Conservation (phyloP, 139 green algal species). For the Tetradesmus obliquus region DNA sequence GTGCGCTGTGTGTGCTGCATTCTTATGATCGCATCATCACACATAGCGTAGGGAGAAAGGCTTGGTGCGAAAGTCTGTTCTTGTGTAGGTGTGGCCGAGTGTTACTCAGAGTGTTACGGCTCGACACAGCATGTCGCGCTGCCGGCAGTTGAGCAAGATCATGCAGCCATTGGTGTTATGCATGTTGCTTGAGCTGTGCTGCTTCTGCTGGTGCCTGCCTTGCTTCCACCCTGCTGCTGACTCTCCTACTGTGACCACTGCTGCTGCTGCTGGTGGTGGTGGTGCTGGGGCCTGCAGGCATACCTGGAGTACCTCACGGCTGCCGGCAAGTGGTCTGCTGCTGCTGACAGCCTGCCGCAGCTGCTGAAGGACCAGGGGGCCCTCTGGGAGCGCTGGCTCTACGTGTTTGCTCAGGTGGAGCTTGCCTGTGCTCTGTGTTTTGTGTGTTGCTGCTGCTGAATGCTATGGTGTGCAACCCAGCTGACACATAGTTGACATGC, state of each 20-base stretch:
- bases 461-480: not conserved
- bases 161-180: no score
- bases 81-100: no score
- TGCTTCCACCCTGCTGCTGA: no score
- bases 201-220: no score
- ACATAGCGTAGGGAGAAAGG: no score
- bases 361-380: conserved; percentile 61
- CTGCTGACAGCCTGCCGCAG: conserved; percentile 60
- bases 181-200: no score
- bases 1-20: not conserved
- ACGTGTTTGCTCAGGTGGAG: conserved; percentile 72
- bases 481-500: not conserved
- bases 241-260: no score
- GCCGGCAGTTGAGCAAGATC: no score
- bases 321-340: conserved; percentile 40
- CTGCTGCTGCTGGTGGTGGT: not conserved
- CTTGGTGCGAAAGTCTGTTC: no score
- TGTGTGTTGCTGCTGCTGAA: not conserved
- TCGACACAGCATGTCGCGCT: no score
- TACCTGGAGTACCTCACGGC: conserved; percentile 46
- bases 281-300: conserved; percentile 5
- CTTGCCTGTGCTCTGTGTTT: not conserved
- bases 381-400: conserved; percentile 72
- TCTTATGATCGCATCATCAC: not conserved
- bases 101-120: no score